Conservation (phyloP, 441 rosid genomes). For the Syzygium syzygioides region DNA sequence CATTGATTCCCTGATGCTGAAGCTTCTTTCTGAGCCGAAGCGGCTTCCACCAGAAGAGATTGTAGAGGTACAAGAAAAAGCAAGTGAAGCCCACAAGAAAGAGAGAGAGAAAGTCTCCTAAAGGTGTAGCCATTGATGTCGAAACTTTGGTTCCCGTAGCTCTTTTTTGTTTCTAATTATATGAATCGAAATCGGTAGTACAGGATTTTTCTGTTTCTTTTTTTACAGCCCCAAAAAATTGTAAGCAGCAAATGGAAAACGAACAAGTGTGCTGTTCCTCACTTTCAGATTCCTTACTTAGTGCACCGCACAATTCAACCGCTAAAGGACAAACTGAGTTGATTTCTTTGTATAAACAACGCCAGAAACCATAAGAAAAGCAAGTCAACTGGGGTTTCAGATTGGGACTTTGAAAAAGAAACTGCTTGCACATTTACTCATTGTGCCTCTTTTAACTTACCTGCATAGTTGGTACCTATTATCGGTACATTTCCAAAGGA, state of each 20-base stretch:
- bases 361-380: background rate
- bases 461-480: background rate
- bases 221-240: background rate
- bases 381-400: background rate
- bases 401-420: background rate
- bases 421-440: background rate
- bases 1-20: background rate
- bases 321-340: background rate
- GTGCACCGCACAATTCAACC: background rate
- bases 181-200: background rate
- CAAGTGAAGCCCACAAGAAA: background rate
- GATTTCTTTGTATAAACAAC: background rate
- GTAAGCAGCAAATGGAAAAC: background rate
- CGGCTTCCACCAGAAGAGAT: background rate
- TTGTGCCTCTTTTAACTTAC: background rate
- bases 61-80: background rate
- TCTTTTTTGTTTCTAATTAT: background rate
- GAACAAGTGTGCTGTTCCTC: background rate
- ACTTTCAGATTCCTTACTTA: background rate
- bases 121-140: background rate
- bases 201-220: background rate
- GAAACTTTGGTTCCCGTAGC: background rate
- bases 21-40: slow-evolving; percentile 1
- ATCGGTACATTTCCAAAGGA: background rate
- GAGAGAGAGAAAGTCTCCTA: background rate